Base-by-base conservation (phyloP, 805 yeast genomes). In the Tetrapisispora iriomotensis region DNA sequence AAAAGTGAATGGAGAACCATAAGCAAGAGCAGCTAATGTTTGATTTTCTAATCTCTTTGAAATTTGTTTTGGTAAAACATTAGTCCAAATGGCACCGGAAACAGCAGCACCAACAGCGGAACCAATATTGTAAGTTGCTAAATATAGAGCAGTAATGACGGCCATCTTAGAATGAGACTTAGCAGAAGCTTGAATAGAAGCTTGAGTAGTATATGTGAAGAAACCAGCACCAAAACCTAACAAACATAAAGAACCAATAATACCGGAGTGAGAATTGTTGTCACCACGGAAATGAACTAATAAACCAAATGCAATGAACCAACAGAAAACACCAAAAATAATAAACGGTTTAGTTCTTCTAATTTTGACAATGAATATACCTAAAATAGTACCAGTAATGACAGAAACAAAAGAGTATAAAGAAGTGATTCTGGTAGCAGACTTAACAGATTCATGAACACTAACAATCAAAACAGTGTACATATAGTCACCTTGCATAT, bases 191-290 rank as follows among this genome's bases (percentile, higher is more conserved):
- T 74, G 77, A 45, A 76, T 70, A 31, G 81, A 70, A 6, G 75
- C 75, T 53, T 76, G 82, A 9, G 77, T 67, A 7, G 79, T 68
- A 51, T 77, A 78, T 12, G 83, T 75, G 65, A 79, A 77, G 57
- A 80, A 73, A 14, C 84, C 84, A 32, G 83, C 83, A 49, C 85
- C 87, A 42, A 82, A 70, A 48, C 88, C 88, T 46, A 78, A 58
- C 15, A 81, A 53, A 53, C 79, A 72, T 46, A 75, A 66, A 6
- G 79, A 73, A 13, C 80, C 87, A 54, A 82, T 74, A 40, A 80
- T 66, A 47, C 86, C 87, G 33, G 66, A 49, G 35, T 65, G 61
- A 19, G 76, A 67, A 31, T 60, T 54, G 29, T 61, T 58, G 39
- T 60, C 66, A 31, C 77, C 76, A 54, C 87, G 68, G 62, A 53